These are phyloP conservation scores for Blastocystis hominis DNA, from an alignment of 352 stramenopile species.

Conservation along the genomic window DNA sequence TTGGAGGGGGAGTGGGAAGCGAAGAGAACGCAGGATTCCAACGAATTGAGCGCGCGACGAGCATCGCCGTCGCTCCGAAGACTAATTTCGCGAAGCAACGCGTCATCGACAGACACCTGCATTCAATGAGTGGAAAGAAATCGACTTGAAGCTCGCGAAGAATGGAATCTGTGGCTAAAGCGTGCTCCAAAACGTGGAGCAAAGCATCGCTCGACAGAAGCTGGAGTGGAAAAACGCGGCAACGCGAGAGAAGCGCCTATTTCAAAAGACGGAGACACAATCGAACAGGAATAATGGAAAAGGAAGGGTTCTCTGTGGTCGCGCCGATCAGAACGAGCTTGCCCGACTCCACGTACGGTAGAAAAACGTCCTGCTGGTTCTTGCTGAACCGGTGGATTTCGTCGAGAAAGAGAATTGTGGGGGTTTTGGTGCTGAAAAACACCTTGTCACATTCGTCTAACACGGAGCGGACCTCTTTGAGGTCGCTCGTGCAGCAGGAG, in stretches of 20 bases:
- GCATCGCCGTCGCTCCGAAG: constrained; percentile 72
- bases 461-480: constrained; percentile 69
- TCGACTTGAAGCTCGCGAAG: background rate
- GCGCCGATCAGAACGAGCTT: constrained; percentile 75
- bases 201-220: constrained; percentile 70
- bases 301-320: constrained; percentile 77
- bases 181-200: constrained; percentile 66
- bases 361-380: constrained; percentile 74
- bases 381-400: constrained; percentile 79
- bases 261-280: background rate
- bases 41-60: constrained; percentile 70
- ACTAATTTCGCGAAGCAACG: constrained; percentile 68
- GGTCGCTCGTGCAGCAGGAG: constrained; percentile 69
- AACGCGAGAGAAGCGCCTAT: constrained; percentile 45
- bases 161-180: constrained; percentile 59
- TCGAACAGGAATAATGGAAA: constrained; percentile 69
- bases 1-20: background rate
- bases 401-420: constrained; percentile 75
- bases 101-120: constrained; percentile 63
- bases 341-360: constrained; percentile 71
- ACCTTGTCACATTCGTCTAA: constrained; percentile 69
- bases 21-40: constrained; percentile 66
- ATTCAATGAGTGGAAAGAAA: background rate
- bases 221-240: constrained; percentile 65
- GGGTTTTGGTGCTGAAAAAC: constrained; percentile 66